Conservation (phyloP, 2,329 filamentous ascomycete species). For the Microdochium nivale region DNA sequence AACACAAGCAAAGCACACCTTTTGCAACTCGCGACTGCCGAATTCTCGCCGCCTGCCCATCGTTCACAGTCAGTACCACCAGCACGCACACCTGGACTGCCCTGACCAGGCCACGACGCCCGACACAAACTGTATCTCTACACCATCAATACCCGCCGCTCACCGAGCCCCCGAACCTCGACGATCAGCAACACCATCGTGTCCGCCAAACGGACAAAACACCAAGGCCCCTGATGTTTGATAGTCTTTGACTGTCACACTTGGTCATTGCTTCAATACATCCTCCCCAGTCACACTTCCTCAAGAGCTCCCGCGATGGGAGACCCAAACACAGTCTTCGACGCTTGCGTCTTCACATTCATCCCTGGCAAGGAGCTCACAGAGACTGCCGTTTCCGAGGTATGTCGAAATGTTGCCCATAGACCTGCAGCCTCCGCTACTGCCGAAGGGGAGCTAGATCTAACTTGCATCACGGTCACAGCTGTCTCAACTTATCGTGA, state of each 20-base stretch:
- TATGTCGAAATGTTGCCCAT: slow-evolving; percentile 7
- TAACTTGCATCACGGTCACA: slow-evolving; percentile 14
- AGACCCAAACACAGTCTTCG: slow-evolving; percentile 12
- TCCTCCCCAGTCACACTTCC: not conserved
- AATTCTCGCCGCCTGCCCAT: not conserved
- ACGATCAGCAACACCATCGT: too few relatives aligned
- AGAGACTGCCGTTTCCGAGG: slow-evolving; percentile 14
- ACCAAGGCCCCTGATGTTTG: not conserved
- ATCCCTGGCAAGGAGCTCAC: slow-evolving; percentile 14
- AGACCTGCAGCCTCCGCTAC: not conserved
- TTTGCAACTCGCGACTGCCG: not conserved
- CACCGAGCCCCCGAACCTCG: too few relatives aligned
- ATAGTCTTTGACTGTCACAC: not conserved
- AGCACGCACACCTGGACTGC: too few relatives aligned
- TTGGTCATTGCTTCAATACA: not conserved
- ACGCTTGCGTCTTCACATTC: slow-evolving; percentile 17
- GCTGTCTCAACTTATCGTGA: slow-evolving; percentile 32
- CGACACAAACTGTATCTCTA: too few relatives aligned
- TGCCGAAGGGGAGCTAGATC: not conserved
- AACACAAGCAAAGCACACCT: not conserved
- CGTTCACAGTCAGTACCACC: too few relatives aligned
- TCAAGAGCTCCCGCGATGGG: not conserved
- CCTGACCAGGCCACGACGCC: too few relatives aligned
- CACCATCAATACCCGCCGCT: too few relatives aligned
- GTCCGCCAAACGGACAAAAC: too few relatives aligned